Conservation (phyloP, 192 early-diverging fungal species). For the Podila epicladia region DNA sequence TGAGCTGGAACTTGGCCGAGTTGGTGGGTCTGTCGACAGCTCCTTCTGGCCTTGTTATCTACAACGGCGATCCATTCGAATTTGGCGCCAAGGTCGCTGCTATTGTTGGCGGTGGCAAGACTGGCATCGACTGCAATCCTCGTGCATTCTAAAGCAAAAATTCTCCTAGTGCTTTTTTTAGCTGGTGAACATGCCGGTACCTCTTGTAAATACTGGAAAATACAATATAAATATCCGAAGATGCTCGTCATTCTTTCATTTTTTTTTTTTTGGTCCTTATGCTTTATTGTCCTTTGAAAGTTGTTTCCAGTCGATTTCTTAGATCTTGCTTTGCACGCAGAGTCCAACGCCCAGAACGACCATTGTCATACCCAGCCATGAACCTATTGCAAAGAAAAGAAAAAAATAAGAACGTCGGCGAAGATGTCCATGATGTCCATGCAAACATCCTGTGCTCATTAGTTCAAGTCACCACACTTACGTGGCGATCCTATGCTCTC, state of each 20-base stretch:
- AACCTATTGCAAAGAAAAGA: constrained; percentile 51
- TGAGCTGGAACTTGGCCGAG: constrained; percentile 74
- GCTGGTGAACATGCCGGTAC: too few species aligned
- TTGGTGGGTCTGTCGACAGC: constrained; percentile 56
- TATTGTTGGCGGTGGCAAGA: constrained; percentile 63
- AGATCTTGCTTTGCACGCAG: constrained; percentile 65
- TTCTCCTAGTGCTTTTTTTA: too few species aligned
- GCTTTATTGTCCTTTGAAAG: background rate
- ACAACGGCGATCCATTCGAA: constrained; percentile 68
- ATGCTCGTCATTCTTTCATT: too few species aligned
- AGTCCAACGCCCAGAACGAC: constrained; percentile 75
- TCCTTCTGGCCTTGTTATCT: constrained; percentile 58
- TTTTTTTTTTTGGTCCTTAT: background rate
- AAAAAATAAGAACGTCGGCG: background rate
- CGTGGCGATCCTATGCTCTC: constrained; percentile 75
- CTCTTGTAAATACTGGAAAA: too few species aligned
- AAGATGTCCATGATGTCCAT: too few species aligned
- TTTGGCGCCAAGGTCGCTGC: constrained; percentile 62
- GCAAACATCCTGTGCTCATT: background rate
- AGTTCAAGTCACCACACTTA: constrained; percentile 28
- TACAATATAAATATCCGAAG: too few species aligned
- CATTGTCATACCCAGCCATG: constrained; percentile 72
- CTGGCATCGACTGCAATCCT: constrained; percentile 17
- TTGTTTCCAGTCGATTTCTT: background rate
- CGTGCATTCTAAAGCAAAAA: constrained; percentile 7